Evolutionary conservation across 2,329 filamentous ascomycete species (phyloP), one percentile per base, ranked within the genome.

Genomic region (Ceratocystis ficicola): DNA sequence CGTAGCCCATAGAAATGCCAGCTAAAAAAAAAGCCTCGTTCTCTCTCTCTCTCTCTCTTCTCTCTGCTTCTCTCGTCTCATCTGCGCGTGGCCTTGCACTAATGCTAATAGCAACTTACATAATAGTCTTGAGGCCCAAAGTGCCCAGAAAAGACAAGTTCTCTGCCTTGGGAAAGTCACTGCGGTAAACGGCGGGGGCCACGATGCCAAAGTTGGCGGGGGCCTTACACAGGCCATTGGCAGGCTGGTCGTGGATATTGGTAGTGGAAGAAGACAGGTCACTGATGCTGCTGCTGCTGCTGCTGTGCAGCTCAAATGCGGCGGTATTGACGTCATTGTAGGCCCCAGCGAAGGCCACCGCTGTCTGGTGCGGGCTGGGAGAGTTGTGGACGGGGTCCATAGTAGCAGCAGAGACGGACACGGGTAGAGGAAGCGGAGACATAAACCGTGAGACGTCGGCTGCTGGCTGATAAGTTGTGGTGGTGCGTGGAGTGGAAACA

Each of bases 191-290:
- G 7, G 87, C 86, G 5, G 85, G 82, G 22, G 86, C 77, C 22
- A 96, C 87, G 32, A 84, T 77, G 20, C 87, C 89, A 74, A 93
- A 96, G 73, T 96, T 96, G 77, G 71, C 1, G 89, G 88, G 5
- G 75, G 71, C 12, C 74, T 73, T 46, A 69, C 67, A 28, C 44
- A 7, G 32, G 20, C 2, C 50, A 25, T 12, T 22, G 50, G 8
- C 50, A 25, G 50, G 6, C 46, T 20, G 12, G 46, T 10, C n/a
- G 46, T n/a, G 17, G 7, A 2, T 50, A 7, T 10, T 22, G 17
- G 46, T 12, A 22, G 46, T 10, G 2, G 46, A 50, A n/a, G 46
- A 7, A 22, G 46, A 50, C 36, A 41, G 36, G 20, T 48, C 44
- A 48, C 44, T 20, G 15, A 20, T 20, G 6, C 44, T 48, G 44